Evolutionary conservation across 1,284 basidiomycete genomes (phyloP).

Genomic region (Ceratobasidium sp.): DNA sequence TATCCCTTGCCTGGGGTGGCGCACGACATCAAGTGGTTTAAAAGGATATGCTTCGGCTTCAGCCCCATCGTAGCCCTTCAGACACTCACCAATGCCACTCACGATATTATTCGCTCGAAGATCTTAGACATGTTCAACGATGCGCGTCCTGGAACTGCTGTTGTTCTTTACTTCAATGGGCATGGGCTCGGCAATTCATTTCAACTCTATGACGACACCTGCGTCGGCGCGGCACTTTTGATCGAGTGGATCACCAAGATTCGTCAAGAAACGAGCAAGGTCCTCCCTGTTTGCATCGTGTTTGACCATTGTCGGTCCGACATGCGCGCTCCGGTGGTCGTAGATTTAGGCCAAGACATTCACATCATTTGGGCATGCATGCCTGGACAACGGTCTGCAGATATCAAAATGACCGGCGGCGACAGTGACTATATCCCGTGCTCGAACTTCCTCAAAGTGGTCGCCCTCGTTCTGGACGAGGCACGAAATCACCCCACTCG

Average conservation of each 20-base stretch:
- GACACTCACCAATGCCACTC: too few relatives aligned
- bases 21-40: constrained; percentile 25
- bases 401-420: background rate
- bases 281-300: background rate
- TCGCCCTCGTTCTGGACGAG: background rate
- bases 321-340: background rate
- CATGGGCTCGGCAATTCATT: constrained; percentile 21
- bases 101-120: background rate
- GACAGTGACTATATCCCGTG: background rate
- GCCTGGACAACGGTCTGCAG: background rate
- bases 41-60: background rate
- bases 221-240: background rate
- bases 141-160: background rate
- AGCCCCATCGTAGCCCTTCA: background rate
- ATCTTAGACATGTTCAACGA: background rate
- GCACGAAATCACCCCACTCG: background rate
- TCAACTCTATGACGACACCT: background rate
- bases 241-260: constrained; percentile 1
- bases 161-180: background rate
- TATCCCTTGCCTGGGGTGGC: background rate
- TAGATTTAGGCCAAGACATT: background rate
- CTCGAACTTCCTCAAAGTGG: background rate
- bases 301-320: constrained; percentile 26
- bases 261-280: background rate
- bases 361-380: constrained; percentile 19